Conservation (phyloP, 352 stramenopile species). For the Thalassiosira livingstoniorum region DNA sequence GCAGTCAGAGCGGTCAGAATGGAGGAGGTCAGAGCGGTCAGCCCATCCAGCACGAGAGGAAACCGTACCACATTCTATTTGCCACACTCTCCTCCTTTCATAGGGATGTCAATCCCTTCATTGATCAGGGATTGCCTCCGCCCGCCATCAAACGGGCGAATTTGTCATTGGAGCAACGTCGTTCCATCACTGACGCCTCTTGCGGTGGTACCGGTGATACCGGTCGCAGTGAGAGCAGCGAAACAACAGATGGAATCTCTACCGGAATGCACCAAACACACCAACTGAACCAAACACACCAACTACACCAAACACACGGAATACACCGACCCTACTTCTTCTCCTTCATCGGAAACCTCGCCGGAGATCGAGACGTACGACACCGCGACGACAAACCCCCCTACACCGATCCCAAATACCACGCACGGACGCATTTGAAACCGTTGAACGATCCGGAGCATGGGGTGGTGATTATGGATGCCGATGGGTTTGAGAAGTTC, state of each 20-base stretch:
- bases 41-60: neutral
- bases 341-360: neutral
- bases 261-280: no score
- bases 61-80: neutral
- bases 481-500: neutral
- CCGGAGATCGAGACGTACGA: neutral
- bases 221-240: neutral
- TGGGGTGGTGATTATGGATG: conserved; percentile 1
- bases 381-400: neutral
- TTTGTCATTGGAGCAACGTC: conserved; percentile 12
- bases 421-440: neutral
- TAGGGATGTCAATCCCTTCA: neutral
- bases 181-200: conserved; percentile 2
- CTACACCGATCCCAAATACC: neutral
- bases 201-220: neutral
- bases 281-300: no score
- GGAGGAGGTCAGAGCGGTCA: neutral
- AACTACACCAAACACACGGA: neutral
- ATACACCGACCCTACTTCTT: neutral
- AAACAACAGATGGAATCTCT: no score
- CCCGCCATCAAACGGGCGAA: conserved; percentile 6
- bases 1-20: neutral
- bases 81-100: neutral
- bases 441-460: conserved; percentile 2
- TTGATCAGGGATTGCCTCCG: conserved; percentile 29